Base-by-base conservation (phyloP, 306 rosid species). In the Inga laurina region DNA sequence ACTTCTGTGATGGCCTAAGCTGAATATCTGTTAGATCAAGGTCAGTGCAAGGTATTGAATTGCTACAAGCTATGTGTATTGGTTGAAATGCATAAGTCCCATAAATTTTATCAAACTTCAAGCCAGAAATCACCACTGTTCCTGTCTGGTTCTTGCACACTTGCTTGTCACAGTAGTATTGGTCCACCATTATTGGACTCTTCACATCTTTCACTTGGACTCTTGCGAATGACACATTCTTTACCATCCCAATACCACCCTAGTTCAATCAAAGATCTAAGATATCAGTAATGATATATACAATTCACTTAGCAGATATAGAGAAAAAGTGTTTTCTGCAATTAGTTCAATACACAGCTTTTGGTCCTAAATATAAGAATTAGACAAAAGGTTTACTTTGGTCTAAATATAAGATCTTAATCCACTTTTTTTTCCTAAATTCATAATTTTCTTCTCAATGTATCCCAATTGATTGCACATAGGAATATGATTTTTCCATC, bases 231-330 rank as follows among this genome's bases (percentile, higher is more conserved):
- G 97, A 69, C 75, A 96, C 97, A 82, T 96, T 96, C 83, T 90
- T 96, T 68, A 93, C 98, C 35, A 90, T 82, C n/a, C 99, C 99
- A 67, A 75, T 81, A 44, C 98, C 99, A n/a, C 99, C 99, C 99
- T 96, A 77, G 44, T 59, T 74, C 56, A 44, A 49, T 13, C 0
- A 7, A 5, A 32, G 3, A 19, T 80, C 18, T 51, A 73, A 65
- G 70, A 22, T 57, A 35, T 7, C 73, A 79, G 43, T 75, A 39
- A 46, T 81, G 14, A 59, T 59, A 30, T 59, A 30, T 70, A 19
- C 81, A 30, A 64, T 0, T 64, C 37, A 64, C 10, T 64, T 30
- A 30, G 65, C 2, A 57, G 3, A 57, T 21, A 2, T 57, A 10
- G 65, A 52, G 16, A 18, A 56, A 56, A 21, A 39, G 62, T 56